Evolutionary conservation across 2,329 filamentous ascomycete species (phyloP), one percentile per base, ranked within the genome.

Genomic region (Fusarium aywerte): DNA sequence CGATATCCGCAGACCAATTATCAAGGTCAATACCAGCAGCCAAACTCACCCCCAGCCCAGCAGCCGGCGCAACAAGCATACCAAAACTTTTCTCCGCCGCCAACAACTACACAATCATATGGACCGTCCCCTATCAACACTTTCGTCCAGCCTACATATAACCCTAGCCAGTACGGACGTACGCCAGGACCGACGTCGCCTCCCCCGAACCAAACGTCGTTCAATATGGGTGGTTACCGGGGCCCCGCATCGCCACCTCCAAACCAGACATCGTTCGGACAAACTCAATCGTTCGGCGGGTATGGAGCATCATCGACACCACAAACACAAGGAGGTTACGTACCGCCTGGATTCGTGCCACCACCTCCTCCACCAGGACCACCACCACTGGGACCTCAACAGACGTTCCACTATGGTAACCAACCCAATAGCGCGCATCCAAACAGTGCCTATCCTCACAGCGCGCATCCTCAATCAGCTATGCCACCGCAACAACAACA

Each of bases 281-380:
- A 73, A 54, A 73, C 74, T 60, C 71, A 84, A 80, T 67, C 81
- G 77, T 66, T 73, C 40, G 71, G 68, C 79, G 52, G 79, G 68
- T 75, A 78, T 68, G 69, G 79, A 76, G 65, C 76, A 73, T 70
- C 81, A 78, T 45, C 77, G 79, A 52, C 80, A 43, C 81, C 79
- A 31, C 79, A 78, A 49, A 80, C 66, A 38, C 79, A 80, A 63
- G 75, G 76, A 33, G 76, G 77, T 23, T 85, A 83, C 53, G 81
- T 86, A 29, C 85, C 86, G 15, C 80, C 81, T 0, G 86, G 87
- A 5, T 89, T 88, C 64, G 84, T 90, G 35, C 87, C 86, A 6
- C 88, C 88, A 4, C 87, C 88, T 8, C 88, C 87, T 2, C 87
- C 87, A 3, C 88, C 87, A 1, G 87, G 86, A 0, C 87, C 87